Base-by-base conservation (phyloP, 2,329 filamentous ascomycete genomes). In the Penicillium sp. region DNA sequence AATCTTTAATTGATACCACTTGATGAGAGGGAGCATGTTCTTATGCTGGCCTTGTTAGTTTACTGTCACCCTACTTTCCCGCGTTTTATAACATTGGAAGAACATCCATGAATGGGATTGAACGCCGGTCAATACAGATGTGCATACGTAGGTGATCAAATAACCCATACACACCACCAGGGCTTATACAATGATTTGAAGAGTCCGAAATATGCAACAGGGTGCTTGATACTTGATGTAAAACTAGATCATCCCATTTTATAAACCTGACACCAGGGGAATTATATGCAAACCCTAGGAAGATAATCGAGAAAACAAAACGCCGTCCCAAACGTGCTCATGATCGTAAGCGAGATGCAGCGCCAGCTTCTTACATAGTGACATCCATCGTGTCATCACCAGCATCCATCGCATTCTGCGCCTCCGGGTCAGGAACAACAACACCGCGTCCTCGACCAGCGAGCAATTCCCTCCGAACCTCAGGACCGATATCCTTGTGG, bases 361-460 rank as follows among this genome's bases (percentile, higher is more conserved):
- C 60, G 63, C 60, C 52, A 54, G 54, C 46, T 7, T 40, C 59
- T 57, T 71, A 75, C 59, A 73, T 70, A 34, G 69, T 86, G 66
- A 92, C 83, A 68, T 92, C 80, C 91, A 97, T 97, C 14, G 92
- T 96, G 78, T 97, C 93, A 71, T 97, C 91, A 9, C 90, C 84
- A 52, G 83, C 92, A 64, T 91, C 62, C 67, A 82, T 68, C 75
- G 79, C 61, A 75, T 75, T 83, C 71, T 90, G 87, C 21, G 86
- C 70, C 22, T 73, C 72, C 5, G 68, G 67, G 27, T 75, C 71
- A 7, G 73, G 71, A 9, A 71, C 64, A 13, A 86, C 79, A 5
- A 93, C 85, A 36, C 93, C 93, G 59, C 94, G 83, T 2, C 92
- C 93, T 73, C 94, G 83, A 2, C 94, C 94, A 24, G 91, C 92